A percentile compares a stretch with the other conserved stretches of the same genome.
These are phyloP conservation scores for Agarophyton chilense DNA, from an alignment of 23 red algal species.

Conservation along the genomic window DNA sequence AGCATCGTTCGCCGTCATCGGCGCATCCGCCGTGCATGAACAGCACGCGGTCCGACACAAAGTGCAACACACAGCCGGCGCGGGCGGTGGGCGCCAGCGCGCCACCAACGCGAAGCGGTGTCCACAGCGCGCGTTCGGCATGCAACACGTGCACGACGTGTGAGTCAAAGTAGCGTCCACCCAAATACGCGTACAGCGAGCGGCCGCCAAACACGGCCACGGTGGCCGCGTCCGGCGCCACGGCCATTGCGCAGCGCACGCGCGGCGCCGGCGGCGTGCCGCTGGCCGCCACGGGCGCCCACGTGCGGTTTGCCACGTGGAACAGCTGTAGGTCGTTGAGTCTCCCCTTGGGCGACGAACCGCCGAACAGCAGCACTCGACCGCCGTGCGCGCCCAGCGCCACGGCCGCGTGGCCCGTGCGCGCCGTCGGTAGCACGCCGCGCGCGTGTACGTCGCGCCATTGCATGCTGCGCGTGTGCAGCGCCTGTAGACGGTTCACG, in stretches of 20 bases:
- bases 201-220: conserved; percentile 70
- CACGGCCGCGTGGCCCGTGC: conserved; percentile 67
- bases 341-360: conserved; percentile 35
- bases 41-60: conserved; percentile 49
- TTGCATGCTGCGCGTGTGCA: not conserved
- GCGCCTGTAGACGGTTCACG: conserved; percentile 7
- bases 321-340: conserved; percentile 61
- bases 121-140: conserved; percentile 57
- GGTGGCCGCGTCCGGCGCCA: conserved; percentile 20
- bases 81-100: conserved; percentile 75
- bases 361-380: conserved; percentile 74
- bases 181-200: conserved; percentile 59
- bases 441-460: conserved; percentile 23
- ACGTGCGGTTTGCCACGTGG: conserved; percentile 45
- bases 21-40: conserved; percentile 69
- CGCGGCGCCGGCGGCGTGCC: conserved; percentile 30
- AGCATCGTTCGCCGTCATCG: conserved; percentile 62
- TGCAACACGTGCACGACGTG: conserved; percentile 54
- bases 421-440: conserved; percentile 30
- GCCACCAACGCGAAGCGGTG: too few relatives aligned
- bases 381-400: conserved; percentile 37
- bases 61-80: conserved; percentile 44
- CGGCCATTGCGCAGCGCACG: conserved; percentile 53
- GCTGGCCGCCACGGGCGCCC: conserved; percentile 59
- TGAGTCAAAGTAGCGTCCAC: conserved; percentile 60